Evolutionary conservation across 768 basidiomycete genomes (phyloP).

Genomic region (Hericium coralloides): DNA sequence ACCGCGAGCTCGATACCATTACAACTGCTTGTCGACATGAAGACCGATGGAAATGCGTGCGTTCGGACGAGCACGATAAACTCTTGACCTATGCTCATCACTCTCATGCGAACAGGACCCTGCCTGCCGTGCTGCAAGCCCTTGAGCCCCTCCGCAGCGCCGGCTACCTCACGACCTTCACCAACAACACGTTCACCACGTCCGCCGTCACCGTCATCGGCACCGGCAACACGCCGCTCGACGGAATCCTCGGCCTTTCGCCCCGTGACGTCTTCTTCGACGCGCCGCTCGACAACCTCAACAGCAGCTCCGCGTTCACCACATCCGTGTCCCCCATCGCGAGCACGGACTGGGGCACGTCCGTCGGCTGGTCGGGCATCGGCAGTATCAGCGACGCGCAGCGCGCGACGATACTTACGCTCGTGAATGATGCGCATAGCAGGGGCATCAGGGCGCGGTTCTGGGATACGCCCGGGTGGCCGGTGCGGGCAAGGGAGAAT

Average conservation of each 20-base stretch:
- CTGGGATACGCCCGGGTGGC: conserved; percentile 46
- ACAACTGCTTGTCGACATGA: conserved; percentile 44
- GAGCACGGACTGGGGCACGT: conserved; percentile 36
- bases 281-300: conserved; percentile 36
- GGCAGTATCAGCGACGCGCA: conserved; percentile 32
- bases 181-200: conserved; percentile 28
- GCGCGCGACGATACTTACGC: conserved; percentile 27
- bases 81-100: too few relatives aligned
- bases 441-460: conserved; percentile 39
- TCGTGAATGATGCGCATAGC: conserved; percentile 35
- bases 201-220: conserved; percentile 37
- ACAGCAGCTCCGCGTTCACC: conserved; percentile 24
- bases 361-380: conserved; percentile 25
- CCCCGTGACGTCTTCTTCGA: conserved; percentile 45
- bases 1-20: conserved; percentile 30
- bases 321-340: conserved; percentile 38
- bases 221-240: conserved; percentile 44
- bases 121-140: conserved; percentile 35
- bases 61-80: conserved; percentile 4
- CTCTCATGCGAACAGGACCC: conserved; percentile 21
- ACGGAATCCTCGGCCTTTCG: conserved; percentile 32
- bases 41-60: conserved; percentile 39
- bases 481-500: conserved; percentile 31
- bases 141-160: conserved; percentile 35
- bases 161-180: conserved; percentile 38